Percentiles rank a stretch among this genome's conserved stretches.
These are phyloP conservation scores for Aspergillus udagawae DNA, from an alignment of 2,329 filamentous ascomycete species.

Conservation along the genomic window DNA sequence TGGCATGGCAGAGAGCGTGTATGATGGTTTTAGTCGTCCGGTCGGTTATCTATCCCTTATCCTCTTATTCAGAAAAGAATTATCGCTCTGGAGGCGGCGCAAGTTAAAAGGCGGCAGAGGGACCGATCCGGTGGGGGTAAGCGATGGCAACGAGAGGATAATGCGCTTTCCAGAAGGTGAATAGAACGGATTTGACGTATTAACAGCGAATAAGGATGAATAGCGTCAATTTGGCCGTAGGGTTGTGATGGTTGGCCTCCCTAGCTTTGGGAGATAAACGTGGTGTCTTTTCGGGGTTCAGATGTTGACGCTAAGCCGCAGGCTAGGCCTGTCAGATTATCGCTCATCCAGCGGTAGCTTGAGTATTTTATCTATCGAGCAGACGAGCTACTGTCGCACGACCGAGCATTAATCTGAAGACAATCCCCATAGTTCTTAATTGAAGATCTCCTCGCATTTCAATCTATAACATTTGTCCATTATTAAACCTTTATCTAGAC, in stretches of 20 bases:
- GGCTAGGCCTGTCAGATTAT: conserved; percentile 7
- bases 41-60: neutral
- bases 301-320: conserved; percentile 18
- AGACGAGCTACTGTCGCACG: neutral
- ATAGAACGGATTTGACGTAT: neutral
- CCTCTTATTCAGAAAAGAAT: neutral
- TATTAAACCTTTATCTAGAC: neutral
- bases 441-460: neutral
- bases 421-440: neutral
- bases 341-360: neutral
- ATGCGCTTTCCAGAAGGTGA: neutral
- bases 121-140: neutral
- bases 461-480: neutral
- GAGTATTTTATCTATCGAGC: neutral
- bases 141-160: neutral
- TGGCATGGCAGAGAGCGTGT: conserved; percentile 26
- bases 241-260: conserved; percentile 8
- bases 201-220: neutral
- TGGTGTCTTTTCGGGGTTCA: conserved; percentile 22
- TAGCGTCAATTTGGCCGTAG: conserved; percentile 7
- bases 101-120: neutral
- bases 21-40: neutral
- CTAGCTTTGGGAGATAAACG: conserved; percentile 14
- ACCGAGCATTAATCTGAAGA: neutral
- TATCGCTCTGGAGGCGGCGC: neutral